Base-by-base conservation (phyloP, 1,284 basidiomycete species). In the Acaromyces ingoldii region DNA sequence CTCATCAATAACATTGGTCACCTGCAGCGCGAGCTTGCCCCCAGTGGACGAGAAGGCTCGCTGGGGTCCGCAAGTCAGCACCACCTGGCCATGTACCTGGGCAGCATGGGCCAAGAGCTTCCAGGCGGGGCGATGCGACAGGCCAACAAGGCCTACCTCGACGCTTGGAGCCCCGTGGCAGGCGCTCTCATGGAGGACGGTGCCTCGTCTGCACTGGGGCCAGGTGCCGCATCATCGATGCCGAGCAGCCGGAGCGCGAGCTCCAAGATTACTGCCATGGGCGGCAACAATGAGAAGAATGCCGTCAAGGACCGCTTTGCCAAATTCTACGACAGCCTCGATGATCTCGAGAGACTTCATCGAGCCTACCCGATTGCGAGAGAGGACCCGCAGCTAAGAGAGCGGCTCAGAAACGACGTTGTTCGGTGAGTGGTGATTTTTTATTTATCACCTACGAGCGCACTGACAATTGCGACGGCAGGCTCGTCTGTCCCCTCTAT, bases 301-400 rank as follows among this genome's bases (percentile, higher is more conserved):
- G 60, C 63, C 40, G 62, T 66, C 46, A 72, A 72, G 49, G 70
- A 72, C 22, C 53, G 67, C 9, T 72, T 72, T 33, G 63, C 68
- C 21, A 62, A 59, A 36, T 71, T 71, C 50, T 71, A 65, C 55
- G 68, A 71, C 13, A 54, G 56, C 22, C 49, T 71, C 2, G 68
- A 71, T 37, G 68, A 71, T 34, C 39, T 71, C 17, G 66, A 69
- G 42, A 25, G 62, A 2, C 38, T 71, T 26, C 68, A 71, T 40
- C 56, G 62, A n/a, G 68, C 68, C 2, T 71, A 65, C 53, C 67
- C 69, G 1, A 51, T 70, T 29, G 60, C 54, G 31, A 59, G 48
- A 40, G 63, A 65, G 33, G 68, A 72, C 45, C 42, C 38, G 10
- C 62, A 69, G 42, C 44, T 72, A 47, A 57, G 60, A 19, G 57